A percentile compares a stretch with the other conserved stretches of the same genome.
phyloP scores from a whole-genome alignment of 371 early-diverging fungal genomes.

The Circinella minor region DNA sequence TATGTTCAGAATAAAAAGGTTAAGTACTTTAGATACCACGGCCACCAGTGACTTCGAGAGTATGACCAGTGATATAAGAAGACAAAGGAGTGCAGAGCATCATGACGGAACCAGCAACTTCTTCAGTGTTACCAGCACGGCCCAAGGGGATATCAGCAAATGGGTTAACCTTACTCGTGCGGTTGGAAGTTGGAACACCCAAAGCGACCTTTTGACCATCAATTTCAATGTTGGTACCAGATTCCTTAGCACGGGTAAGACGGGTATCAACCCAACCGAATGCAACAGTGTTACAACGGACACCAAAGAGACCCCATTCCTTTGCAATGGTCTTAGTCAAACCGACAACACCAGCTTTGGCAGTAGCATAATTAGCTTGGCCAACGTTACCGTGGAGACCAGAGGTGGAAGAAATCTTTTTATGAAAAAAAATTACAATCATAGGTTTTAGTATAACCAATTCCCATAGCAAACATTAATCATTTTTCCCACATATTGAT shows the following conservation, averaged over 20 bases:
- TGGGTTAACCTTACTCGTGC: constrained; percentile 43
- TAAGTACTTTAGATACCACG: constrained; percentile 60
- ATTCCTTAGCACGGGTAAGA: constrained; percentile 73
- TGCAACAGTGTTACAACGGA: constrained; percentile 70
- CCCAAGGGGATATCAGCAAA: constrained; percentile 67
- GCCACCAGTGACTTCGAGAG: constrained; percentile 74
- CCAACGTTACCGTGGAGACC: constrained; percentile 75
- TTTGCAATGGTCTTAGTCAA: constrained; percentile 64
- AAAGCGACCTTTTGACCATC: constrained; percentile 71
- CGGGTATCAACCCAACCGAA: constrained; percentile 75
- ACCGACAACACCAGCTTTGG: constrained; percentile 59
- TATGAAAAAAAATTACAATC: constrained; percentile 18
- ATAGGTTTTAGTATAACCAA: not conserved
- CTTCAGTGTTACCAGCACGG: constrained; percentile 68
- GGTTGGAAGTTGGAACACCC: constrained; percentile 68
- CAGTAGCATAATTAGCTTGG: constrained; percentile 57
- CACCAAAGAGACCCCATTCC: constrained; percentile 60
- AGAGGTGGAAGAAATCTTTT: constrained; percentile 68
- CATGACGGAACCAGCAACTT: constrained; percentile 69
- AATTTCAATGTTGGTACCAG: constrained; percentile 67
- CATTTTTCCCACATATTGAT: not conserved
- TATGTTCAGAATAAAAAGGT: too few relatives aligned
- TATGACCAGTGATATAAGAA: constrained; percentile 67
- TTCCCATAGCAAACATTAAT: not conserved
- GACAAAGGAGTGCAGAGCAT: constrained; percentile 69